phyloP scores from a whole-genome alignment of 768 basidiomycete species.

The Tremella yokohamensis region DNA sequence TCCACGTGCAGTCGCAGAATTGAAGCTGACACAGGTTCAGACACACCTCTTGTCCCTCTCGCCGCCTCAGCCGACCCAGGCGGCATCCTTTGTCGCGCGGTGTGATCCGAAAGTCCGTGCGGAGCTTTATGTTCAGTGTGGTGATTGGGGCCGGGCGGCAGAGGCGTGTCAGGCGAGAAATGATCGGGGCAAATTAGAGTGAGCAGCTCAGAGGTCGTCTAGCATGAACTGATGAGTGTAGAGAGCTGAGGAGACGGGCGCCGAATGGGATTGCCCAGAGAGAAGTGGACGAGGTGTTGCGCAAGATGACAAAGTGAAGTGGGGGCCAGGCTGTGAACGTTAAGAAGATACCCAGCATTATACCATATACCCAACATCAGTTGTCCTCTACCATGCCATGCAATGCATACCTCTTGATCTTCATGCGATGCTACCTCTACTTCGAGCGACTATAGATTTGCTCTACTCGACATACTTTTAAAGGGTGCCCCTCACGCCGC shows the following conservation, averaged over 20 bases:
- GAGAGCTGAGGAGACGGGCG: conserved; percentile 67
- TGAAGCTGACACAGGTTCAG: conserved; percentile 15
- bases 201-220: conserved; percentile 50
- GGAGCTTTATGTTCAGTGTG: conserved; percentile 83
- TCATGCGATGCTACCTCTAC: too few relatives aligned
- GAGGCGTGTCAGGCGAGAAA: conserved; percentile 83
- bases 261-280: conserved; percentile 77
- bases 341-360: too few relatives aligned
- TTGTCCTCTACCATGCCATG: too few relatives aligned
- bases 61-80: conserved; percentile 63
- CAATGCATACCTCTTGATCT: too few relatives aligned
- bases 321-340: neutral
- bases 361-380: too few relatives aligned
- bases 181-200: conserved; percentile 82
- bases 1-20: too few relatives aligned
- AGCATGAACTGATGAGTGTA: conserved; percentile 43
- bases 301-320: conserved; percentile 4
- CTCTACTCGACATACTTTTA: neutral
- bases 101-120: conserved; percentile 80
- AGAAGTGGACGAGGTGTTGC: conserved; percentile 58
- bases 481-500: neutral
- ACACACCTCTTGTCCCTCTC: conserved; percentile 39
- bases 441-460: neutral
- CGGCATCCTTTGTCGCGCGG: conserved; percentile 68
- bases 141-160: conserved; percentile 84